phyloP scores from a whole-genome alignment of 371 early-diverging fungal genomes.

The Zychaea mexicana region DNA sequence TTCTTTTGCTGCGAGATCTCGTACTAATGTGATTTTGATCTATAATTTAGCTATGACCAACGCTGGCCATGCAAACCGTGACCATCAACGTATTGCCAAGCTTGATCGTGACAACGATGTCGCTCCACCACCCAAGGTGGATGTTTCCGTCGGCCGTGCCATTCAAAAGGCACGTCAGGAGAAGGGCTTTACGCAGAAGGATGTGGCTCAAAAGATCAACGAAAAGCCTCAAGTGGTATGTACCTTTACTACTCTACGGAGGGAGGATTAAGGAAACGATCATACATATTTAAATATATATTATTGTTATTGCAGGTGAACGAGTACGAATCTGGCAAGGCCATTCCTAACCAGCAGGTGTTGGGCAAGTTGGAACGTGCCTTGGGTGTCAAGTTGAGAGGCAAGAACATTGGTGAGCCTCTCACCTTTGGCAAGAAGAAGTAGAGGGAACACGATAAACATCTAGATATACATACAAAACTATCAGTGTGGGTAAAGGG shows the following conservation, averaged over 20 bases:
- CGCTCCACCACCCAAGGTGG: constrained; percentile 72
- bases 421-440: constrained; percentile 72
- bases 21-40: background rate
- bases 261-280: background rate
- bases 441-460: constrained; percentile 21
- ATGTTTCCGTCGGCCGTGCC: constrained; percentile 80
- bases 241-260: background rate
- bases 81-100: constrained; percentile 82
- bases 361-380: constrained; percentile 90
- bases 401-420: constrained; percentile 82
- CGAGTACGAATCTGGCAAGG: constrained; percentile 91
- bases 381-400: constrained; percentile 90
- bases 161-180: constrained; percentile 83
- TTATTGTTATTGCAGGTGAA: constrained; percentile 50
- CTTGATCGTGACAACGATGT: constrained; percentile 91
- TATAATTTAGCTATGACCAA: constrained; percentile 51
- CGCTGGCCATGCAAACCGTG: constrained; percentile 72
- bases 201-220: constrained; percentile 80
- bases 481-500: no score
- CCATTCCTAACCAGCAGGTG: constrained; percentile 92
- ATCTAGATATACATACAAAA: constrained; percentile 1
- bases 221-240: constrained; percentile 80
- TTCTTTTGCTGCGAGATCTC: background rate
- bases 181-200: constrained; percentile 87
- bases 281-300: background rate